These are phyloP conservation scores for Nakazawaea populi DNA, from an alignment of 805 yeast genomes.

Conservation along the genomic window DNA sequence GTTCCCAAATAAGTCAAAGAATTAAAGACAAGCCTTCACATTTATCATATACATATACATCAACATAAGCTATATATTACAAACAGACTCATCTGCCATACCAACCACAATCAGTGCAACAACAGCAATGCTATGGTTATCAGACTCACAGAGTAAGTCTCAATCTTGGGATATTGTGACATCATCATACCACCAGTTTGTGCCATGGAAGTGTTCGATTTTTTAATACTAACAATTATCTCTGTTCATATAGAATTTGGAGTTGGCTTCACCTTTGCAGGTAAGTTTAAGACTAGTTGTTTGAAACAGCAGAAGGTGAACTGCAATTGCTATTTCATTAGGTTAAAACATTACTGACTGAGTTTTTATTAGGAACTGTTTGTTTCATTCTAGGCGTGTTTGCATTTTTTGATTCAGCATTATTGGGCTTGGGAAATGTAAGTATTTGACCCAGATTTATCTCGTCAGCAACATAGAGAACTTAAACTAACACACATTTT, in stretches of 20 bases:
- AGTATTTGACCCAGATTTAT: slow-evolving; percentile 8
- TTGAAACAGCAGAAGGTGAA: no score
- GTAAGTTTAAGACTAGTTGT: slow-evolving; percentile 20
- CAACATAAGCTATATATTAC: no score
- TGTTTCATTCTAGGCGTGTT: slow-evolving; percentile 78
- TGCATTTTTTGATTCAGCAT: slow-evolving; percentile 82
- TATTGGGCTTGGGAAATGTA: slow-evolving; percentile 84
- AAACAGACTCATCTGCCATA: neutral
- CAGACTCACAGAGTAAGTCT: slow-evolving; percentile 68
- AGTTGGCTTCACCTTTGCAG: slow-evolving; percentile 87
- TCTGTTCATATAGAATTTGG: slow-evolving; percentile 59
- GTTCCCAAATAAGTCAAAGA: no score
- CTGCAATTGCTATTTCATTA: no score
- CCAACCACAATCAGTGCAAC: neutral
- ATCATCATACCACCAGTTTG: no score
- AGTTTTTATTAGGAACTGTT: slow-evolving; percentile 38
- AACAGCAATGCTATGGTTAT: slow-evolving; percentile 54
- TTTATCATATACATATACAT: no score
- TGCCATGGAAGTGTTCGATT: no score
- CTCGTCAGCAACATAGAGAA: neutral
- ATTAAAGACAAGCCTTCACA: no score
- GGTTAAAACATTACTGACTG: no score
- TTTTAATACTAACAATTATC: slow-evolving; percentile 3
- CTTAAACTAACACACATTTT: neutral
- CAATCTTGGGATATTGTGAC: neutral